Conservation (phyloP, 352 stramenopile species). For the Phytophthora idaei region DNA sequence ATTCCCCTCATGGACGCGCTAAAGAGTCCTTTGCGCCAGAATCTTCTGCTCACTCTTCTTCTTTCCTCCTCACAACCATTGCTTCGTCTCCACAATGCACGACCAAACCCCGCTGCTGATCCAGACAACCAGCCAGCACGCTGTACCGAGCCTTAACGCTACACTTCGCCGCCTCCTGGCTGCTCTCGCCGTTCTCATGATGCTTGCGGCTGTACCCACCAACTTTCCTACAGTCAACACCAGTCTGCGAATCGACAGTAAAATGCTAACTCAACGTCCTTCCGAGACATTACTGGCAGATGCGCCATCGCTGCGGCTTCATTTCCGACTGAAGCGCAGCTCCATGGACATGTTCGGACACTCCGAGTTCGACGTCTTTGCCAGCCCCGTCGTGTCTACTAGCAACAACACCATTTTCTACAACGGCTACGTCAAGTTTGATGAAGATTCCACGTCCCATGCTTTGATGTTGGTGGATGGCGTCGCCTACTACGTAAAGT, state of each 20-base stretch:
- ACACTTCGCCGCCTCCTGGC: conserved; percentile 1
- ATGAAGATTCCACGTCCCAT: conserved; percentile 20
- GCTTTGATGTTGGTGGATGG: conserved; percentile 36
- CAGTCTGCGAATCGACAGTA: conserved; percentile 1
- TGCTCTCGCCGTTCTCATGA: conserved; percentile 1
- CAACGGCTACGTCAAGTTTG: conserved; percentile 30
- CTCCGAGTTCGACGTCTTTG: conserved; percentile 42
- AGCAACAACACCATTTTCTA: conserved; percentile 36
- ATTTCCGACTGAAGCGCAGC: conserved; percentile 36
- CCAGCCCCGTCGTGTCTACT: conserved; percentile 31
- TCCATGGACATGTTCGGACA: conserved; percentile 38
- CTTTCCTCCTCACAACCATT: not conserved
- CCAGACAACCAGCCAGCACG: not conserved
- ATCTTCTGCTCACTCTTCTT: not conserved
- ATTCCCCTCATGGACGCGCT: too few relatives aligned
- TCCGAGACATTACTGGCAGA: conserved; percentile 18
- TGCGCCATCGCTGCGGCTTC: conserved; percentile 34
- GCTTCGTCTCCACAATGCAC: not conserved
- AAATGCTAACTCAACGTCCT: not conserved
- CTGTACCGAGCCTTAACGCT: not conserved
- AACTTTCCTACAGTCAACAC: not conserved
- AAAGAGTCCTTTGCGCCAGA: not conserved
- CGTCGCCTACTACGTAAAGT: conserved; percentile 35
- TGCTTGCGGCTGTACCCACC: conserved; percentile 10
- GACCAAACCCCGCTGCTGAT: not conserved